phyloP scores from a whole-genome alignment of 1,139 yeast species.

The Yamadazyma atmosphaerica region DNA sequence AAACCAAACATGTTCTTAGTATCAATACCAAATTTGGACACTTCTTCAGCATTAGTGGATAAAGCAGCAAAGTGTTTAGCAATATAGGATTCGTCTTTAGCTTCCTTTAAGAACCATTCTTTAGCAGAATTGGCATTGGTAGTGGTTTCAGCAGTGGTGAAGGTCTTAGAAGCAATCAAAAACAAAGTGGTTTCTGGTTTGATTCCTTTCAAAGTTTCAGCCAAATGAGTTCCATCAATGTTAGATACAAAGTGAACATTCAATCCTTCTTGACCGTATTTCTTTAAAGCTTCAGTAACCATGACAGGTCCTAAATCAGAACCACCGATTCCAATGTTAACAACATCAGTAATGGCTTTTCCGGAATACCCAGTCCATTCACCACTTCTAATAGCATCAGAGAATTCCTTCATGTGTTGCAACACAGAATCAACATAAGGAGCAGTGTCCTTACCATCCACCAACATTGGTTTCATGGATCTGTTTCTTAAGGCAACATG shows the following conservation, averaged over 20 bases:
- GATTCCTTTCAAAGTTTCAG: constrained; percentile 78
- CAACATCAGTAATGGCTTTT: constrained; percentile 87
- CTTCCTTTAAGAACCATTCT: constrained; percentile 81
- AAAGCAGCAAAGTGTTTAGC: constrained; percentile 98
- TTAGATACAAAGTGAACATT: constrained; percentile 92
- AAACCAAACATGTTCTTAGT: constrained; percentile 98
- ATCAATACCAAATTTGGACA: constrained; percentile 92
- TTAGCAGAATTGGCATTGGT: constrained; percentile 96
- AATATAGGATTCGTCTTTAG: constrained; percentile 68
- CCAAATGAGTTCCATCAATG: constrained; percentile 97
- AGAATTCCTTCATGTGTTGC: constrained; percentile 94
- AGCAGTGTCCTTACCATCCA: constrained; percentile 86
- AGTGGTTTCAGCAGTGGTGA: constrained; percentile 97
- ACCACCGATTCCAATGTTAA: constrained; percentile 98
- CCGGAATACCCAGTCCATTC: constrained; percentile 97
- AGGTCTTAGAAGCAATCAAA: constrained; percentile 94
- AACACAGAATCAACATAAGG: constrained; percentile 89
- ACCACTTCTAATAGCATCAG: constrained; percentile 86
- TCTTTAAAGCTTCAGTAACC: constrained; percentile 97
- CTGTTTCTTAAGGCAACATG: constrained; percentile 96
- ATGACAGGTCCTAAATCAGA: constrained; percentile 98
- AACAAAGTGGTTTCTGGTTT: constrained; percentile 92
- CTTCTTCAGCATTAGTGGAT: constrained; percentile 90
- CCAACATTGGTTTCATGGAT: constrained; percentile 71
- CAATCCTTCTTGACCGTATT: constrained; percentile 75